phyloP scores from a whole-genome alignment of 2,329 filamentous ascomycete species.

The Fusarium clavum region DNA sequence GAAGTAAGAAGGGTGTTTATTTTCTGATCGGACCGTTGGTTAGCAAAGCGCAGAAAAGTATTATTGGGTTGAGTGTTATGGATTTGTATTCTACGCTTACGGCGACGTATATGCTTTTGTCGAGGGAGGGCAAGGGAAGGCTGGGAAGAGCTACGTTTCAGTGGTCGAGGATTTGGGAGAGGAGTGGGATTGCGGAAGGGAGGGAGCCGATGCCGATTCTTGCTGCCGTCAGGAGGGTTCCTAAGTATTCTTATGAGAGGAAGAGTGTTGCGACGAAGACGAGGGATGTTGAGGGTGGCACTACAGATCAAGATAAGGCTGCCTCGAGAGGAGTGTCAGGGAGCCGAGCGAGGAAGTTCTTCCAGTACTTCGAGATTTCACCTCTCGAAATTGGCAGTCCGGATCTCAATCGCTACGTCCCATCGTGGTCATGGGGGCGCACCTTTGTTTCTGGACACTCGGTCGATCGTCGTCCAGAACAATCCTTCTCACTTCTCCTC shows the following conservation, averaged over 20 bases:
- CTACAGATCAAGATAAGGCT: fast-evolving
- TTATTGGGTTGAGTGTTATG: conserved; percentile 42
- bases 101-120: conserved; percentile 32
- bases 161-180: conserved; percentile 35
- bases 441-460: conserved; percentile 39
- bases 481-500: conserved; percentile 32
- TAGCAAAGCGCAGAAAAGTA: conserved; percentile 40
- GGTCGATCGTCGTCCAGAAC: conserved; percentile 34
- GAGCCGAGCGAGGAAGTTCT: background rate
- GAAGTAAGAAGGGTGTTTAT: conserved; percentile 37
- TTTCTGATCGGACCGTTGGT: conserved; percentile 38
- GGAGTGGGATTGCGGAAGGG: conserved; percentile 23
- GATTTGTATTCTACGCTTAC: conserved; percentile 42
- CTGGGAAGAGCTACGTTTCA: conserved; percentile 40
- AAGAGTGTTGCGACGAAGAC: conserved; percentile 23
- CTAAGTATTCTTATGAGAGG: conserved; percentile 19
- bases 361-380: conserved; percentile 44
- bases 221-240: conserved; percentile 35
- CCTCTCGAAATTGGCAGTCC: conserved; percentile 37
- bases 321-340: fast-evolving
- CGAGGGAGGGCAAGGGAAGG: conserved; percentile 21
- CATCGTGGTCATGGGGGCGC: conserved; percentile 42
- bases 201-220: conserved; percentile 40
- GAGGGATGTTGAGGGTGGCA: fast-evolving
- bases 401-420: conserved; percentile 37